Conservation (phyloP, 495 filamentous ascomycete species). For the Aspergillus homomorphus region DNA sequence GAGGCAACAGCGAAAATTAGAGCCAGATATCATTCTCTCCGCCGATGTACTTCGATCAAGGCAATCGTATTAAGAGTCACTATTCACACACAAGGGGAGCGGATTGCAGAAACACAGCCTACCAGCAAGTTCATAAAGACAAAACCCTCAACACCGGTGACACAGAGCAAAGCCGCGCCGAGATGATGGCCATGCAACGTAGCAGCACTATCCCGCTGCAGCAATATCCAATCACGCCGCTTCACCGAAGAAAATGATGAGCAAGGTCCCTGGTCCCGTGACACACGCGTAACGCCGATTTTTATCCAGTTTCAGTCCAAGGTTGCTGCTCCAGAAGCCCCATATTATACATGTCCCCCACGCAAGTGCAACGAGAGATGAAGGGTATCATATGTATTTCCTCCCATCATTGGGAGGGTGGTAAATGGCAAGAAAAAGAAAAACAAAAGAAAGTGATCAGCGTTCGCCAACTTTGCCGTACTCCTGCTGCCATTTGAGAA, state of each 20-base stretch:
- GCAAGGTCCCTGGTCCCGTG: not conserved
- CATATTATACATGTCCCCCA: not conserved
- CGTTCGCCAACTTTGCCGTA: constrained; percentile 54
- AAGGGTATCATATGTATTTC: not conserved
- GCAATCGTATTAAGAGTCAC: too few relatives aligned
- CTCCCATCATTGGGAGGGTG: not conserved
- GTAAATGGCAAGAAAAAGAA: not conserved
- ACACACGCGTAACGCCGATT: constrained; percentile 2
- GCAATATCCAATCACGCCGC: not conserved
- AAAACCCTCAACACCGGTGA: too few relatives aligned
- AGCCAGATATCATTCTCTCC: too few relatives aligned
- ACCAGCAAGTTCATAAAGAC: too few relatives aligned
- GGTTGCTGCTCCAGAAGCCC: not conserved
- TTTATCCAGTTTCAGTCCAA: not conserved
- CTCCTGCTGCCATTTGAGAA: constrained; percentile 75
- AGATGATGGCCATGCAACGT: too few relatives aligned
- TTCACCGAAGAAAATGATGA: not conserved
- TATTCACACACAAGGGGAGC: too few relatives aligned
- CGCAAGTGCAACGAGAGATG: not conserved
- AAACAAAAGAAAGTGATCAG: constrained; percentile 18
- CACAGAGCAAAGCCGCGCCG: too few relatives aligned
- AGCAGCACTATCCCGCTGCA: not conserved
- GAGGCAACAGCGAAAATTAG: too few relatives aligned
- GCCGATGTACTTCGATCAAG: too few relatives aligned
- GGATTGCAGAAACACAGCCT: too few relatives aligned